These are phyloP conservation scores for Dothistroma pini DNA, from an alignment of 2,329 filamentous ascomycete species.

Conservation along the genomic window DNA sequence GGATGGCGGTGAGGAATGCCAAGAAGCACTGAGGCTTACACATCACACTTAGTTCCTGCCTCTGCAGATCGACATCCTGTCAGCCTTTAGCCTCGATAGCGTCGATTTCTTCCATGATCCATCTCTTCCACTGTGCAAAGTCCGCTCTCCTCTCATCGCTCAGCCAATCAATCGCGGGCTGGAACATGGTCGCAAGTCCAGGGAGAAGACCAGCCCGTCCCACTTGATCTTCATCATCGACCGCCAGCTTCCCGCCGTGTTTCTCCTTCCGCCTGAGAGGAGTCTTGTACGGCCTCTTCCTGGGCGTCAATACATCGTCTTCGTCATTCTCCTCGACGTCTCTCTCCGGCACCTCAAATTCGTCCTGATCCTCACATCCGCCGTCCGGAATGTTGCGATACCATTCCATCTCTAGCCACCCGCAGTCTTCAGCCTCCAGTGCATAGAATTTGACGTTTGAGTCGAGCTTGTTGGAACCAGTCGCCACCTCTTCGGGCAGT, in stretches of 20 bases:
- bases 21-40: no score
- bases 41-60: no score
- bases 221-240: constrained; percentile 19
- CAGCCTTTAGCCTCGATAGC: constrained; percentile 8
- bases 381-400: constrained; percentile 20
- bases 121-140: constrained; percentile 62
- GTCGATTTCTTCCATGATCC: constrained; percentile 55
- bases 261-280: constrained; percentile 36
- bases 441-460: constrained; percentile 19
- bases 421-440: constrained; percentile 22
- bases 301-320: constrained; percentile 14
- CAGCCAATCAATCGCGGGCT: constrained; percentile 68
- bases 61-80: background rate
- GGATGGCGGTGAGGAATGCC: no score
- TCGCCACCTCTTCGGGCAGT: constrained; percentile 8
- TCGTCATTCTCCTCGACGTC: constrained; percentile 11
- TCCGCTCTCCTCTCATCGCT: constrained; percentile 60
- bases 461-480: constrained; percentile 10
- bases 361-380: constrained; percentile 46
- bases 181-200: constrained; percentile 65
- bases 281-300: constrained; percentile 29
- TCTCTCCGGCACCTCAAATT: constrained; percentile 11
- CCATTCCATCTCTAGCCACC: constrained; percentile 29
- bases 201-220: constrained; percentile 37
- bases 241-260: constrained; percentile 21